Evolutionary conservation across 2,329 filamentous ascomycete species (phyloP).

Genomic region (Paradendryphiella salina): DNA sequence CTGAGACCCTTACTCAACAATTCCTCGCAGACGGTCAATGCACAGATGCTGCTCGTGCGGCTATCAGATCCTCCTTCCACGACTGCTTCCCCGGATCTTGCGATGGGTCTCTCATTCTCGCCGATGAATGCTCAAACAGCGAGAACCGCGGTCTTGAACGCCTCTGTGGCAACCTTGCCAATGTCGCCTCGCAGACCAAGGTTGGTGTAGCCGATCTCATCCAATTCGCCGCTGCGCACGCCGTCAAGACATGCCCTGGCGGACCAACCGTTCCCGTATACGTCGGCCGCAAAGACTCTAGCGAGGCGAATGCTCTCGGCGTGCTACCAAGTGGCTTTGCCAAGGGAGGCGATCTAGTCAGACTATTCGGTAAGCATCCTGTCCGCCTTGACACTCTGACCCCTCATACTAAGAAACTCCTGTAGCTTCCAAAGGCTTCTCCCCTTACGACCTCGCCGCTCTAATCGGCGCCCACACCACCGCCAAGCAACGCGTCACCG

Average conservation of each 20-base stretch:
- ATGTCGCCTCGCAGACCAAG: conserved; percentile 48
- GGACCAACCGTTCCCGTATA: conserved; percentile 42
- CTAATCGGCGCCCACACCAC: conserved; percentile 46
- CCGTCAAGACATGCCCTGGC: conserved; percentile 44
- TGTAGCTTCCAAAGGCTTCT: conserved; percentile 42
- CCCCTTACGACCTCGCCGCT: conserved; percentile 44
- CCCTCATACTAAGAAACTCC: background rate
- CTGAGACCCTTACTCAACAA: conserved; percentile 36
- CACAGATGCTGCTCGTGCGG: conserved; percentile 43
- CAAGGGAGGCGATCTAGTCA: conserved; percentile 25
- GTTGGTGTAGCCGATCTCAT: conserved; percentile 44
- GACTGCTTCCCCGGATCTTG: conserved; percentile 46
- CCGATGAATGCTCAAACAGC: conserved; percentile 40
- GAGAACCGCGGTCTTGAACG: conserved; percentile 52
- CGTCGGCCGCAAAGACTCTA: conserved; percentile 41
- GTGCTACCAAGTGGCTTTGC: conserved; percentile 30
- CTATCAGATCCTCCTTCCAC: conserved; percentile 43
- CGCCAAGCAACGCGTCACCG: conserved; percentile 35
- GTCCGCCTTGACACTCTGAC: background rate
- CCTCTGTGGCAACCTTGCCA: conserved; percentile 48
- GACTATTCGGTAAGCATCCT: conserved; percentile 34
- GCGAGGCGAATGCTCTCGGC: conserved; percentile 23
- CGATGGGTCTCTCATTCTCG: conserved; percentile 45
- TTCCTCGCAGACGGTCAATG: conserved; percentile 43
- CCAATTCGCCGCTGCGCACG: conserved; percentile 46